Evolutionary conservation across 1,284 basidiomycete genomes (phyloP), one percentile per base, ranked within the genome.

Genomic region (Exobasidium cylindrosporum): DNA sequence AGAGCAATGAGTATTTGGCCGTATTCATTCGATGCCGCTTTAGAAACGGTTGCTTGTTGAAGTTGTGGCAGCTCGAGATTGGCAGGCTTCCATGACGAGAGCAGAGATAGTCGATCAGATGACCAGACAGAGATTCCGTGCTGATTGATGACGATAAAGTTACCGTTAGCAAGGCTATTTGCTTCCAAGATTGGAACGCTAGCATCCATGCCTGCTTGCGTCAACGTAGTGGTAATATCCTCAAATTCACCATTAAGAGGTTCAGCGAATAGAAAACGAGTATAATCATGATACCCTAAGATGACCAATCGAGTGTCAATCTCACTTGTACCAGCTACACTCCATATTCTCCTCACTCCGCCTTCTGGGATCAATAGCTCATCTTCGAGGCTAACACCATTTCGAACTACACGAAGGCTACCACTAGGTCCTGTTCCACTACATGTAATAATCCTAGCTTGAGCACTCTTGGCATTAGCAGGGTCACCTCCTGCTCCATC

Each of bases 381-480:
- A 67, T 89, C 87, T 57, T 87, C 84, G 71, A 95, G 87, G 60
- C 91, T 89, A 0, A 91, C 92, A 1, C 94, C 94, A 65, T 88
- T 92, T 62, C 91, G 84, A 7, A 97, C 85, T 28, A 94, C 81
- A 43, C 91, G 87, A 7, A 98, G 77, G 10, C 89, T 88, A 5
- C 94, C 93, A 0, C 87, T 86, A 64, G 87, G 91, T 21, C 85
- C 85, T 0, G 88, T 89, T 1, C 95, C 95, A 1, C 92, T 95
- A 67, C 91, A 92, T 0, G 92, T 90, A 2, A 97, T 86, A 52
- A 97, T 85, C 76, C 93, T 87, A 13, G 85, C 85, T 87, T 90
- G 74, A 6, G 66, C 58, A n/a, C 62, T 58, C 44, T 59, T 54
- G 52, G 30, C 57, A 47, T 49, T 58, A 53, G 68, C 58, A 23